phyloP scores from a whole-genome alignment of 148 eudicot species.

The Fagopyrum esculentum region DNA sequence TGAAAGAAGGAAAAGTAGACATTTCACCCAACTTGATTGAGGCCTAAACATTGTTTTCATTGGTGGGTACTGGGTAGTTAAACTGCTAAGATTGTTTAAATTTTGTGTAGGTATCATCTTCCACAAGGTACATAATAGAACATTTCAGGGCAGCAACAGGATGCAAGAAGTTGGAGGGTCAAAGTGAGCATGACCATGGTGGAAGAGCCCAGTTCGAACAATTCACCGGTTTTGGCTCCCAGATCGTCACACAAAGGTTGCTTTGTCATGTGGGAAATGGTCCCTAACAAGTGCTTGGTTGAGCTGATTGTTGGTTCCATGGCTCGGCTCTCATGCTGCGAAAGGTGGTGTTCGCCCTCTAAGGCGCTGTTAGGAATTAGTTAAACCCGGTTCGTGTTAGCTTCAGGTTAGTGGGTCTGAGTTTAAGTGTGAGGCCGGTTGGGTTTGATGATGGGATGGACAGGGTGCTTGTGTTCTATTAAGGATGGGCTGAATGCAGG shows the following conservation, averaged over 20 bases:
- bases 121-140: conserved; percentile 78
- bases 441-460: too few species aligned
- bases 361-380: conserved; percentile 93
- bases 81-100: background rate
- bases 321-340: conserved; percentile 90
- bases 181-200: conserved; percentile 75
- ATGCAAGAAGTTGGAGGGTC: conserved; percentile 62
- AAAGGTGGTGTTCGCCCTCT: conserved; percentile 89
- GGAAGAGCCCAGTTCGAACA: conserved; percentile 50
- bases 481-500: too few species aligned
- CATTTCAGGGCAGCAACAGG: conserved; percentile 96
- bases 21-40: conserved; percentile 1
- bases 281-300: conserved; percentile 79
- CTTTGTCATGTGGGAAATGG: conserved; percentile 95
- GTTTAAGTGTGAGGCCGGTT: too few species aligned
- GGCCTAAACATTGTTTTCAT: background rate
- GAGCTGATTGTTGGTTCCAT: conserved; percentile 81
- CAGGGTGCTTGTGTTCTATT: too few species aligned
- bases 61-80: background rate
- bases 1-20: background rate
- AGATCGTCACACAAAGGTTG: conserved; percentile 52
- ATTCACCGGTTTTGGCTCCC: background rate
- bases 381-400: too few species aligned
- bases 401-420: too few species aligned
- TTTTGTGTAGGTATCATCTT: conserved; percentile 56